Base-by-base conservation (phyloP, 495 filamentous ascomycete species). In the Glarea lozoyensis region DNA sequence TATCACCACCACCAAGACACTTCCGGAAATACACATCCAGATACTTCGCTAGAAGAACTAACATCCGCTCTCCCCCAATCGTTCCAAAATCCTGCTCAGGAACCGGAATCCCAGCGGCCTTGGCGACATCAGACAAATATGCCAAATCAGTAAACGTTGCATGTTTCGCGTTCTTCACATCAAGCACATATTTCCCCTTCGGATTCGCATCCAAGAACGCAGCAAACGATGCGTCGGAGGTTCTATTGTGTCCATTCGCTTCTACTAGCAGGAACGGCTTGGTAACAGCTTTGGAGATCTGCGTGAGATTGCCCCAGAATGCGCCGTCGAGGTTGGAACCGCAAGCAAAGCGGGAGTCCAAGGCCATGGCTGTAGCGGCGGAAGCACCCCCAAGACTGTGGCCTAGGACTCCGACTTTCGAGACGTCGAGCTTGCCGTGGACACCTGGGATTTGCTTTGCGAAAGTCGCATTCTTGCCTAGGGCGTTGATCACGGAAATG, bases 361-460 rank as follows among this genome's bases (percentile, higher is more conserved):
- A 40, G 7, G 54, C 41, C 43, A 69, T 51, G 3, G 60, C 50
- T 3, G 54, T 44, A 6, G 70, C 62, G 2, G 72, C 53, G 2
- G 72, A 58, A 0, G 66, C 65, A 15, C 75, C 75, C 22, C 75
- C 72, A 10, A 75, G 54, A 0, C 72, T 75, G 37, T 77, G 72
- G 0, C 74, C 72, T 20, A 66, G 61, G 18, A 68, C 58, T 2
- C 56, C 62, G 13, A 65, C 57, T 6, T 54, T 51, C 18, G 39
- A 29, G 10, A 55, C 47, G 21, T 52, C 37, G 19, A 64, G 33
- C 15, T 41, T 5, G 5, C 17, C 17, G 7, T 15, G 1, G n/a
- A 38, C 31, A 6, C 34, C 45, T 11, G 40, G 46, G 10, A 55
- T 54, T n/a, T n/a, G n/a, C 4, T 56, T 46, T 33, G 21, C 29